Evolutionary conservation across 805 yeast genomes (phyloP).

Genomic region (Saitoella complicata): DNA sequence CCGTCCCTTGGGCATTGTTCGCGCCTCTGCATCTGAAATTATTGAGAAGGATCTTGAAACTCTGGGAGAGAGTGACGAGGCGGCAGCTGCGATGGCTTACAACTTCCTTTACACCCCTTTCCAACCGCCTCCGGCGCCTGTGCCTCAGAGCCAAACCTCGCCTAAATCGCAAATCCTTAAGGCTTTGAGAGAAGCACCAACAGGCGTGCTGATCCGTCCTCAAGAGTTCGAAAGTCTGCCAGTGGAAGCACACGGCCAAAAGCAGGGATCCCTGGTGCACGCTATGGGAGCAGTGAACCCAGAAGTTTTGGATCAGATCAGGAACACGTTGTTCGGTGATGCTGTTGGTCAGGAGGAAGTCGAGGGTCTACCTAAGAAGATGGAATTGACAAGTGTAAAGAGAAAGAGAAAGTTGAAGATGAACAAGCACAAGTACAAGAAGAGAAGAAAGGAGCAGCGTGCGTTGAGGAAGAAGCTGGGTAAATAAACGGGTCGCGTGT

Average conservation of each 20-base stretch:
- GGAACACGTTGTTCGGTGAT: neutral
- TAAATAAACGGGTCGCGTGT: constrained; percentile 6
- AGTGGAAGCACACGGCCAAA: neutral
- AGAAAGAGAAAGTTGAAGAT: constrained; percentile 70
- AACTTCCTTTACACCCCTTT: neutral
- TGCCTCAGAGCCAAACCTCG: constrained; percentile 1
- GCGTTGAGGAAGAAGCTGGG: constrained; percentile 23
- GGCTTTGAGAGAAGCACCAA: constrained; percentile 2
- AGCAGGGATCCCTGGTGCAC: neutral
- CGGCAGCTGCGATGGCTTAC: neutral
- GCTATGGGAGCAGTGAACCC: neutral
- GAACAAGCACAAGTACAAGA: constrained; percentile 94
- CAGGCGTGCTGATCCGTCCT: constrained; percentile 1
- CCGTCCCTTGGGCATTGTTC: constrained; percentile 7
- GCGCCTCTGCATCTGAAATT: neutral
- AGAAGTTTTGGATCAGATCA: neutral
- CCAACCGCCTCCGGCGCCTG: neutral
- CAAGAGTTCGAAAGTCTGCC: neutral
- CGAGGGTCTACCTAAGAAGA: neutral
- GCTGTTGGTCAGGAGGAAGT: too few species aligned
- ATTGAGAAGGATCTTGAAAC: neutral
- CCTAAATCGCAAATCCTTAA: constrained; percentile 3
- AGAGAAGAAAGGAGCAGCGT: constrained; percentile 89
- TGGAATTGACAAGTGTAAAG: constrained; percentile 23
- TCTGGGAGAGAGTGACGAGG: neutral